A percentile compares a stretch with the other conserved stretches of the same genome.
Conservation (phyloP, 768 basidiomycete species). For the Pulveroboletus sp. region DNA sequence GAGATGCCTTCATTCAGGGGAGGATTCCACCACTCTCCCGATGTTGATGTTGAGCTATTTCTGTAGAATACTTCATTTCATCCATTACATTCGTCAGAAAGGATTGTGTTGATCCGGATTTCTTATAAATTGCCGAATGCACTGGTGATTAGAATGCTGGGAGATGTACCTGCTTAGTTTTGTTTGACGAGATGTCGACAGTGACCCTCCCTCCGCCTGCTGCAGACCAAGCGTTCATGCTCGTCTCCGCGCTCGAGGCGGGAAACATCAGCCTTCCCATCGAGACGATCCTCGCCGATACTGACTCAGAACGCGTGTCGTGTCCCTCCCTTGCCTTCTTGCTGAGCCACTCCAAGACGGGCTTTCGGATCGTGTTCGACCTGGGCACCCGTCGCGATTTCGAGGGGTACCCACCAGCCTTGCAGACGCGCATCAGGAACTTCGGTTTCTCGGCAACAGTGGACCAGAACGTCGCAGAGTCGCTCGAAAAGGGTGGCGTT, state of each 20-base stretch:
- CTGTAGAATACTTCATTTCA: no score
- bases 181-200: conserved; percentile 5
- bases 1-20: no score
- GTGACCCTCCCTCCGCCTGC: conserved; percentile 10
- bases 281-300: conserved; percentile 36
- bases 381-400: conserved; percentile 51
- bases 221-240: conserved; percentile 46
- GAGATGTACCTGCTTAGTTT: background rate
- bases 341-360: conserved; percentile 43
- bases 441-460: conserved; percentile 6
- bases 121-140: no score
- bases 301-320: conserved; percentile 22
- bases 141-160: no score
- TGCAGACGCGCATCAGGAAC: conserved; percentile 19
- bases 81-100: no score
- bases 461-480: conserved; percentile 42
- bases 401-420: conserved; percentile 37
- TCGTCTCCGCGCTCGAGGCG: conserved; percentile 54
- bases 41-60: no score
- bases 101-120: no score
- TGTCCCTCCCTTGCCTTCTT: conserved; percentile 52
- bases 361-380: conserved; percentile 47
- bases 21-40: no score
- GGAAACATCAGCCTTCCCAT: conserved; percentile 41
- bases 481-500: conserved; percentile 47